Evolutionary conservation across 1,284 basidiomycete species (phyloP).

Genomic region (Marasmius fiardii): DNA sequence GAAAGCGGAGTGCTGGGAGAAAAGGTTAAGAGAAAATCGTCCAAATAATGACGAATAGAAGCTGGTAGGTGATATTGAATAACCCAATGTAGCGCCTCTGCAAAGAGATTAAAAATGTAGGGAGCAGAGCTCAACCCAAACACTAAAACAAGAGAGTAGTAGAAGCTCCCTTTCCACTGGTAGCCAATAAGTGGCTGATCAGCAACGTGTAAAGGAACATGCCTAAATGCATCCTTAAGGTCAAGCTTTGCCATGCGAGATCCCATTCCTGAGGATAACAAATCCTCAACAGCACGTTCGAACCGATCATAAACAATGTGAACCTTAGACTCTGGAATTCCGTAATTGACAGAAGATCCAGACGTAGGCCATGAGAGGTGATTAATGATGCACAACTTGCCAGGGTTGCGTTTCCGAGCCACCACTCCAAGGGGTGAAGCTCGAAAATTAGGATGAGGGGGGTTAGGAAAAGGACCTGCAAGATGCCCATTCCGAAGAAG

Average conservation of each 20-base stretch:
- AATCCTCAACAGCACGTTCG: conserved; percentile 2
- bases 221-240: too few relatives aligned
- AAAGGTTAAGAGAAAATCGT: conserved; percentile 18
- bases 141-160: too few relatives aligned
- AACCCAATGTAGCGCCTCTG: too few relatives aligned
- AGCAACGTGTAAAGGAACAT: too few relatives aligned
- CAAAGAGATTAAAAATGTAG: too few relatives aligned
- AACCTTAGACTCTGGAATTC: conserved; percentile 1
- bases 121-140: too few relatives aligned
- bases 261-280: not conserved
- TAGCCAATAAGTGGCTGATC: too few relatives aligned
- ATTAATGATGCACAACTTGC: not conserved
- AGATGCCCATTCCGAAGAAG: not conserved
- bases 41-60: conserved; percentile 17
- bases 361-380: conserved; percentile 2
- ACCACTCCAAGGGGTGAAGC: too few relatives aligned
- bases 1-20: conserved; percentile 7
- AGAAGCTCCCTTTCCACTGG: too few relatives aligned
- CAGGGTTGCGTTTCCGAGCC: not conserved
- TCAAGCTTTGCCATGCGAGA: conserved; percentile 19
- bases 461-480: not conserved
- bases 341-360: conserved; percentile 1
- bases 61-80: conserved; percentile 23
- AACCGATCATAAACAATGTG: too few relatives aligned
- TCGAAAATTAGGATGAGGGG: not conserved